Base-by-base conservation (phyloP, 2,329 filamentous ascomycete genomes). In the Aspergillus spinulosporus region DNA sequence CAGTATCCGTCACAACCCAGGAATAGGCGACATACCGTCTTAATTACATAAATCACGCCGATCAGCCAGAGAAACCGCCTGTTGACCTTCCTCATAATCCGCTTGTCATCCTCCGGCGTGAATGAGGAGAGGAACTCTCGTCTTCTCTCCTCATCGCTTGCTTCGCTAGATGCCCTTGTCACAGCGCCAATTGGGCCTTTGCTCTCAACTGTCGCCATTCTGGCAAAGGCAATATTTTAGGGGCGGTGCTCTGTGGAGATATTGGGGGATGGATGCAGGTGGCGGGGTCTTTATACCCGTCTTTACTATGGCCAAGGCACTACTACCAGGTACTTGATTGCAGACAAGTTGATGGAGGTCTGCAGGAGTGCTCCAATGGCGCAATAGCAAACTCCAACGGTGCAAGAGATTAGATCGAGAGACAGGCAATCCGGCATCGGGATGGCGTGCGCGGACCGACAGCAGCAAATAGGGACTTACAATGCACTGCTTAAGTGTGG, bases 31-130 rank as follows among this genome's bases (percentile, higher is more conserved):
- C 37, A 4, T 42, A 59, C 56, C 12, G 48, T 56, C 44, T 59
- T 59, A 39, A 59, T 57, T 6, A 59, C 37, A 21, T 59, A 59
- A 40, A 58, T 60, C 26, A 58, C 47, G 8, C 58, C 52, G 4
- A 58, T 60, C 15, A 60, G 7, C 9, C 50, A 42, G 5, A 58
- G 40, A 8, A 60, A 60, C 11, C 58, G 52, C 26, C 37, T 28
- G 28, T 60, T 56, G 9, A 60, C 55, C 40, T 60, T 60, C 9
- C 45, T 29, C 11, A 56, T 56, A 45, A 56, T 48, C 14, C 28
- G 21, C 36, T 49, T 56, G 21, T 60, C 58, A 11, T 60, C 58
- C 3, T 58, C 58, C 0, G 58, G 49, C 2, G 58, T 58, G 11
- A 60, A 60, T 3, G 55, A 58, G 37, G 31, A 43, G 2, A 60